Percentiles rank a stretch among this genome's conserved stretches.
Evolutionary conservation across 495 filamentous ascomycete species (phyloP).

Genomic region (Chlorociboria aeruginascens): DNA sequence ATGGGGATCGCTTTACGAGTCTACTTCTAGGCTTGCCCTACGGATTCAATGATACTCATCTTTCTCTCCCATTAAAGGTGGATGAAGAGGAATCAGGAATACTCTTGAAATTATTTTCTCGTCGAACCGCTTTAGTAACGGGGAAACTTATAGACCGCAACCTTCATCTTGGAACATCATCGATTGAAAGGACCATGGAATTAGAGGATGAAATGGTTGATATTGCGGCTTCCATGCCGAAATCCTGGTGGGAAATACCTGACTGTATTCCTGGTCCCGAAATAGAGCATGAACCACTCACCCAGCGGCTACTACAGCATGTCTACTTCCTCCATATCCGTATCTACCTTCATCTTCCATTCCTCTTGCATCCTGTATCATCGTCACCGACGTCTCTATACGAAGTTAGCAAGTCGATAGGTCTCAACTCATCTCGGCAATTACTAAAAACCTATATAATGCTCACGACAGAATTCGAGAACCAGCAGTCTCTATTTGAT

Average conservation of each 20-base stretch:
- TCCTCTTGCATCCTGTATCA: neutral
- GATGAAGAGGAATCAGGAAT: neutral
- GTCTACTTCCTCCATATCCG: constrained; percentile 11
- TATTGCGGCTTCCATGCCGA: neutral
- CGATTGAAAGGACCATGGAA: constrained; percentile 5
- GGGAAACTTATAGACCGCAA: constrained; percentile 12
- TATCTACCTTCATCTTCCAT: constrained; percentile 15
- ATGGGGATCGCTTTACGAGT: constrained; percentile 14
- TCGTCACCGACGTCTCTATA: neutral
- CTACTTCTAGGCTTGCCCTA: constrained; percentile 12
- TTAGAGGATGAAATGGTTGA: constrained; percentile 7
- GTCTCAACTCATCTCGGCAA: constrained; percentile 4
- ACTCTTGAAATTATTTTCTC: constrained; percentile 2
- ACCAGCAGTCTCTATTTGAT: constrained; percentile 2
- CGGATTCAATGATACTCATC: constrained; percentile 9
- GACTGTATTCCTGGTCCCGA: neutral
- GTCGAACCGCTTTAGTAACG: constrained; percentile 2
- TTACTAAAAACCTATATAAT: constrained; percentile 2
- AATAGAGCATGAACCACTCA: constrained; percentile 1
- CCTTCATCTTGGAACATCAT: neutral
- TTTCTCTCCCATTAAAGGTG: neutral
- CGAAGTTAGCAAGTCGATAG: constrained; percentile 2
- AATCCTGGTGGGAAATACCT: constrained; percentile 7
- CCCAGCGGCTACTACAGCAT: constrained; percentile 9
- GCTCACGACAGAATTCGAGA: neutral